Conservation (phyloP, 2,329 filamentous ascomycete species). For the Falciphora oryzae region DNA sequence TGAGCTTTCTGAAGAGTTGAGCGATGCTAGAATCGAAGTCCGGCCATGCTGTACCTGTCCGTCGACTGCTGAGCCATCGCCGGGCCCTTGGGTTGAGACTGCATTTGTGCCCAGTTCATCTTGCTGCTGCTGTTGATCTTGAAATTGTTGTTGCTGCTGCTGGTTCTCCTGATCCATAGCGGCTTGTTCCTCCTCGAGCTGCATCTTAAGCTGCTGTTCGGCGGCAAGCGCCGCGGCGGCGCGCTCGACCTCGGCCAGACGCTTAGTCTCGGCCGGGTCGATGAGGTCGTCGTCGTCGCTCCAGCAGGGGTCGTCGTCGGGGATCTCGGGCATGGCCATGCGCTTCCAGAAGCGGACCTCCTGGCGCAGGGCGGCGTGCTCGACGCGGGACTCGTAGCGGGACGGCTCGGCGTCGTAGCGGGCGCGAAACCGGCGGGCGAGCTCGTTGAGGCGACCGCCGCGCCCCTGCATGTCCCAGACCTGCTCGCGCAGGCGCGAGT, state of each 20-base stretch:
- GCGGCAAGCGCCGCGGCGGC: conserved; percentile 20
- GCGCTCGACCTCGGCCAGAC: conserved; percentile 44
- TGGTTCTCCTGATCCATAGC: conserved; percentile 23
- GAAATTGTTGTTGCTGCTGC: conserved; percentile 19
- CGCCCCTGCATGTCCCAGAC: conserved; percentile 62
- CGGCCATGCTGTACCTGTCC: background rate
- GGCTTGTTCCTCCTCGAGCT: conserved; percentile 4
- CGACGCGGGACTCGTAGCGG: conserved; percentile 47
- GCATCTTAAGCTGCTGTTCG: conserved; percentile 18
- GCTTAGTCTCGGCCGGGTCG: conserved; percentile 53
- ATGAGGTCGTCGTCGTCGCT: conserved; percentile 61
- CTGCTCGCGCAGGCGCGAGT: conserved; percentile 55
- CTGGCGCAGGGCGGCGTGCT: conserved; percentile 47
- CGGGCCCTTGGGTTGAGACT: background rate
- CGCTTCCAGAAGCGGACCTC: conserved; percentile 62
- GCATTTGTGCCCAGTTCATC: conserved; percentile 4
- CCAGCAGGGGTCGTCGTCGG: conserved; percentile 55
- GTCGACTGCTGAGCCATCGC: background rate
- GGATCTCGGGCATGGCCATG: conserved; percentile 55
- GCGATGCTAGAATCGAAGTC: too few species aligned
- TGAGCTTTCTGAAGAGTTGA: too few species aligned
- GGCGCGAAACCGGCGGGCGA: conserved; percentile 50
- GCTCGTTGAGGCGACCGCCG: conserved; percentile 51
- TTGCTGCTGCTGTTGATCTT: conserved; percentile 17
- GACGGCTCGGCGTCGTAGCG: conserved; percentile 50